Evolutionary conservation across 768 basidiomycete genomes (phyloP).

Genomic region (Favolaschia claudopus): DNA sequence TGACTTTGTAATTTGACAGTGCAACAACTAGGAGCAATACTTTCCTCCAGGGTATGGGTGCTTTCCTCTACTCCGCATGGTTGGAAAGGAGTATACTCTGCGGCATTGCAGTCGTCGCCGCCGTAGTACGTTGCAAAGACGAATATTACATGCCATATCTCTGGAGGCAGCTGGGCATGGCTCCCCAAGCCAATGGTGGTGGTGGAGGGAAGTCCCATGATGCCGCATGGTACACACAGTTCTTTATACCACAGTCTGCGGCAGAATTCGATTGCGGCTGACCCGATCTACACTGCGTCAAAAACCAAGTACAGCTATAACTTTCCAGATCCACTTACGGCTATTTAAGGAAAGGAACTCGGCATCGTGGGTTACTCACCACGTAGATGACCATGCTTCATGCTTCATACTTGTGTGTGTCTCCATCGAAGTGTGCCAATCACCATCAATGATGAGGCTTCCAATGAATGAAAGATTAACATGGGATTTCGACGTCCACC

Average conservation of each 20-base stretch:
- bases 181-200: background rate
- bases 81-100: conserved; percentile 17
- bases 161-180: conserved; percentile 3
- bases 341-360: background rate
- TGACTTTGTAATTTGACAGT: background rate
- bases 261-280: too few relatives aligned
- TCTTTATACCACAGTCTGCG: too few relatives aligned
- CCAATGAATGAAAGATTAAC: too few relatives aligned
- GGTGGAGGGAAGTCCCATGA: background rate
- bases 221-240: background rate
- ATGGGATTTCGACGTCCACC: too few relatives aligned
- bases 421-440: too few relatives aligned
- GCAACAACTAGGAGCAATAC: background rate
- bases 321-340: background rate
- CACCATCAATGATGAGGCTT: too few relatives aligned
- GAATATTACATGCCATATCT: conserved; percentile 19
- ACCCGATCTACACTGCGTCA: too few relatives aligned
- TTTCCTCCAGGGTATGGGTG: conserved; percentile 2
- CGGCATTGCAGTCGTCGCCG: background rate
- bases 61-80: conserved; percentile 15
- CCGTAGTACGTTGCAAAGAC: conserved; percentile 2
- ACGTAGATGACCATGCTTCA: too few relatives aligned
- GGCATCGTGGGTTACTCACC: too few relatives aligned
- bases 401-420: too few relatives aligned
- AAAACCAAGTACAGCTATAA: background rate